Percentiles rank a stretch among this genome's conserved stretches.
Conservation (phyloP, 2,329 filamentous ascomycete genomes). For the Coniochaeta sp. region DNA sequence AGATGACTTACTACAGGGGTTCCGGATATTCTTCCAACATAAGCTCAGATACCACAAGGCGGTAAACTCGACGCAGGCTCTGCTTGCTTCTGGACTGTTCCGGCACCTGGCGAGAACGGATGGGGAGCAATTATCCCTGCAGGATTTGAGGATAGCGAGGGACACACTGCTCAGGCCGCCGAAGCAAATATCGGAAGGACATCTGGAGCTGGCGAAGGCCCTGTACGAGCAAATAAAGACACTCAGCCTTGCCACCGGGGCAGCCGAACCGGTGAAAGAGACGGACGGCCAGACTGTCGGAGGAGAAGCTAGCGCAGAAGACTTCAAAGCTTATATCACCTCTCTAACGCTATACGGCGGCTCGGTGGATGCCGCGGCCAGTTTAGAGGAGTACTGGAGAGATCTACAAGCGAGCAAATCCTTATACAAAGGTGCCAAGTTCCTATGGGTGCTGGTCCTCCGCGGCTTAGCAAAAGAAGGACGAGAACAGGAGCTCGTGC, state of each 20-base stretch:
- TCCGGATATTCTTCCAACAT: constrained; percentile 54
- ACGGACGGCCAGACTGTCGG: constrained; percentile 9
- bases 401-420: constrained; percentile 3
- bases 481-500: constrained; percentile 47
- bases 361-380: constrained; percentile 42
- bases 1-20: constrained; percentile 57
- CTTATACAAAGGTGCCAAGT: constrained; percentile 14
- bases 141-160: constrained; percentile 37
- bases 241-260: constrained; percentile 7
- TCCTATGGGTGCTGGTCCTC: constrained; percentile 43
- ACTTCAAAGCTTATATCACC: constrained; percentile 36
- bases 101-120: constrained; percentile 51
- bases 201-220: constrained; percentile 37
- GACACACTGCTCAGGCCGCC: constrained; percentile 33
- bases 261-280: constrained; percentile 11
- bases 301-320: constrained; percentile 13
- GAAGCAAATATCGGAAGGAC: constrained; percentile 33
- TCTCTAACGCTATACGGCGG: constrained; percentile 47
- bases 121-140: constrained; percentile 26
- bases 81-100: constrained; percentile 43
- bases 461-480: constrained; percentile 55
- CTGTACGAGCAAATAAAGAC: constrained; percentile 31
- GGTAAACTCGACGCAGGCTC: constrained; percentile 60
- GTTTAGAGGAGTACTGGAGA: constrained; percentile 30
- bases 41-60: constrained; percentile 38